These are phyloP conservation scores for Austroboletus sp. DNA, from an alignment of 1,284 basidiomycete species.

Conservation along the genomic window DNA sequence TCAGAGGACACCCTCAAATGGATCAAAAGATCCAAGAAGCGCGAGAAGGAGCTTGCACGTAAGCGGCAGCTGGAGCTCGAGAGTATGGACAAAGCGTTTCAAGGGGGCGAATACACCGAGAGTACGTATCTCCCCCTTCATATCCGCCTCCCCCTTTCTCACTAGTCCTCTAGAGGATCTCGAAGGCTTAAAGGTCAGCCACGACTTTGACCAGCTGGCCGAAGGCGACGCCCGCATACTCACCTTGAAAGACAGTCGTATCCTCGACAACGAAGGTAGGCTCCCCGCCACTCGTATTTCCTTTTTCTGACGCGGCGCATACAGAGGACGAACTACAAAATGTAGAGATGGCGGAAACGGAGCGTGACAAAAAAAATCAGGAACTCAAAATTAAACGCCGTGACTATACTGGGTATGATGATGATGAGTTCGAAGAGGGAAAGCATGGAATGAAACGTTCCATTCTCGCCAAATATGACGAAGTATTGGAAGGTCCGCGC, in stretches of 20 bases:
- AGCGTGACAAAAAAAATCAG: conserved; percentile 68
- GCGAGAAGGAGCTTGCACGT: conserved; percentile 74
- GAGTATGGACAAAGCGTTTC: conserved; percentile 70
- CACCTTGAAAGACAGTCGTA: conserved; percentile 90
- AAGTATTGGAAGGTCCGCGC: conserved; percentile 65
- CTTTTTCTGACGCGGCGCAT: conserved; percentile 6
- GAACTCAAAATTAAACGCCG: conserved; percentile 85
- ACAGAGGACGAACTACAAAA: conserved; percentile 96
- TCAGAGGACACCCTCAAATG: conserved; percentile 76
- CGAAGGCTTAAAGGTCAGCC: conserved; percentile 88
- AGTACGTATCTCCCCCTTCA: conserved; percentile 42
- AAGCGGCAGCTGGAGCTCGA: conserved; percentile 75
- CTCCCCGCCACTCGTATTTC: not conserved
- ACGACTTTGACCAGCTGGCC: conserved; percentile 85
- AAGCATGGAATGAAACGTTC: conserved; percentile 72
- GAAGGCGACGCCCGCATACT: conserved; percentile 93
- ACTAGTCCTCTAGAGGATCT: conserved; percentile 61
- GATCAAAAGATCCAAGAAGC: conserved; percentile 84
- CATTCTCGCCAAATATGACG: conserved; percentile 93
- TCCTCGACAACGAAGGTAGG: conserved; percentile 87
- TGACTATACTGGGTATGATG: conserved; percentile 93
- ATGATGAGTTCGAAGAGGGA: conserved; percentile 81
- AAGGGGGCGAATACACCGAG: conserved; percentile 70
- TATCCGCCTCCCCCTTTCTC: conserved; percentile 3
- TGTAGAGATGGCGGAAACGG: conserved; percentile 83